These are phyloP conservation scores for Penicillium lividum DNA, from an alignment of 495 filamentous ascomycete species.

Conservation along the genomic window DNA sequence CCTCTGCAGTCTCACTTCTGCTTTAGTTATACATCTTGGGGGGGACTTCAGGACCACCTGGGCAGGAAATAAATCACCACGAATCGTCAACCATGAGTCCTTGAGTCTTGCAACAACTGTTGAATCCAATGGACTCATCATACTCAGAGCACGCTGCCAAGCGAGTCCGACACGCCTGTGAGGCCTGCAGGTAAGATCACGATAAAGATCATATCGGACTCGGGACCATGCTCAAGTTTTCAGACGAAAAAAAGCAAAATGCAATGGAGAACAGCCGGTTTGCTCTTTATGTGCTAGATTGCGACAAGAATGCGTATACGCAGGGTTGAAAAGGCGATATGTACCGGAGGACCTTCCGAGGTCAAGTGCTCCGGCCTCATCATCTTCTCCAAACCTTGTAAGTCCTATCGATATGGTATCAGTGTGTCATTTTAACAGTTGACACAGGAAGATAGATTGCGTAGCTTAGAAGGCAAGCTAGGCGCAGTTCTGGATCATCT, in stretches of 20 bases:
- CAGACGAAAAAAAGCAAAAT: constrained; percentile 53
- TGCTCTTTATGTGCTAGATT: constrained; percentile 49
- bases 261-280: constrained; percentile 48
- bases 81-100: not conserved
- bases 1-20: not conserved
- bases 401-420: not conserved
- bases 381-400: constrained; percentile 28
- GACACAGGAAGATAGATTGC: constrained; percentile 43
- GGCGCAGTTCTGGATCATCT: constrained; percentile 37
- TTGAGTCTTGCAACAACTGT: not conserved
- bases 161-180: constrained; percentile 48
- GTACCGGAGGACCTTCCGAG: constrained; percentile 7
- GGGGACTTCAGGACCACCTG: not conserved
- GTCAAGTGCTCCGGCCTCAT: constrained; percentile 9
- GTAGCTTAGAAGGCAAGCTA: constrained; percentile 41
- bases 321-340: constrained; percentile 37
- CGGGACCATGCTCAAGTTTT: constrained; percentile 11
- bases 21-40: not conserved
- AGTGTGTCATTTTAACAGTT: not conserved
- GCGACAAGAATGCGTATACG: constrained; percentile 43
- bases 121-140: not conserved
- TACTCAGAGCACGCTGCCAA: constrained; percentile 39
- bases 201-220: not conserved
- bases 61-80: not conserved
- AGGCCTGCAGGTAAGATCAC: constrained; percentile 44